Base-by-base conservation (phyloP, 371 early-diverging fungal genomes). In the Circinella minor region DNA sequence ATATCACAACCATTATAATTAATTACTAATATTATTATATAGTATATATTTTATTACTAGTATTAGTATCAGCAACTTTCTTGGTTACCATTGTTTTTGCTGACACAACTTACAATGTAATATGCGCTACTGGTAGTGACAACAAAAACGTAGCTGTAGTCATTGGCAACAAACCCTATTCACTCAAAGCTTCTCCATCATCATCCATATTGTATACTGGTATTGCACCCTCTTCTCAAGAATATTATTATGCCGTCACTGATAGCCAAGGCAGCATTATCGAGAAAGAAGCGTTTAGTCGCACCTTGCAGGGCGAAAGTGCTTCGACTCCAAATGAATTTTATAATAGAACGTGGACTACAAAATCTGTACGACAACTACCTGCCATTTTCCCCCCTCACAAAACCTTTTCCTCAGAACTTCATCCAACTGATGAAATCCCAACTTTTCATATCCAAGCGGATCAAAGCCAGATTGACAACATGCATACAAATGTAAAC, bases 371-470 rank as follows among this genome's bases (percentile, higher is more conserved):
- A 36, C 66, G 65, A 49, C 57, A n/a, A 54, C 54, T 73, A 17
- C 61, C 71, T 4, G 27, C 61, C 4, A 36, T 71, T 10, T 36
- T n/a, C 17, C 34, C 36, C 39, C 55, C 63, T 10, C 62, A 66
- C n/a, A 60, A 15, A 18, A 46, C 15, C 34, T 4, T 51, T n/a
- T 3, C 51, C 9, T 54, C 66, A 4, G 48, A 66, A 20, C 51
- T 73, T 27, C 71, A 75, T 66, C 63, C 64, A 36, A 60, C 65
- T 11, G 72, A 69, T 49, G 62, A 81, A 59, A 81, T 81, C 17
- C 75, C 78, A 17, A 78, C 81, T 6, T 67, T 78, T 18, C 73
- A 81, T 57, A 48, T 81, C 27, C 37, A 20, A 13, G 78, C 73
- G 3, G 69, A 70, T 11, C 63, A 70, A 57, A 27, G 38, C 1